Percentiles rank a stretch among this genome's conserved stretches.
phyloP scores from a whole-genome alignment of 331 rosid genomes.

The Phaseolus coccineus region DNA sequence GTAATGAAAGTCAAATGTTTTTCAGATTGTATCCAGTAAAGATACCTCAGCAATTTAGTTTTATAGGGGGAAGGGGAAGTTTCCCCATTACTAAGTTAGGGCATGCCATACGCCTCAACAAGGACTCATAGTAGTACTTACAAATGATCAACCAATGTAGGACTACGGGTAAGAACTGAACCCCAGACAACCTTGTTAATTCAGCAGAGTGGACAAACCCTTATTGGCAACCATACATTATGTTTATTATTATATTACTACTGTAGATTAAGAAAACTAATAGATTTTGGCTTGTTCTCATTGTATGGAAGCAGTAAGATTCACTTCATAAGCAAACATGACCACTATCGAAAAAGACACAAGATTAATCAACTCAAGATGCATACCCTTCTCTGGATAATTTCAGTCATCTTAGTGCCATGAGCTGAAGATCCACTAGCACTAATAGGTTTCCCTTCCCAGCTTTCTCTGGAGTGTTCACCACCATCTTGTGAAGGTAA shows the following conservation, averaged over 20 bases:
- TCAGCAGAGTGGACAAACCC: background rate
- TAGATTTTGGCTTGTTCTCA: conserved; percentile 31
- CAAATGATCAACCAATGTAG: conserved; percentile 1
- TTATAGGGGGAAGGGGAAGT: background rate
- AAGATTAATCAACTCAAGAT: conserved; percentile 24
- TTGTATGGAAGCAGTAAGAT: conserved; percentile 32
- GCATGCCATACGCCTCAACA: conserved; percentile 13
- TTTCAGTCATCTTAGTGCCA: conserved; percentile 80
- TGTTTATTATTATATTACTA: background rate
- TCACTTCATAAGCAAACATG: conserved; percentile 29
- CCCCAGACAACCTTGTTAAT: background rate
- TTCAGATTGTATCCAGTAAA: conserved; percentile 10
- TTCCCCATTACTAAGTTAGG: conserved; percentile 4
- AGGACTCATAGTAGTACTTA: background rate
- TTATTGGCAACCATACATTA: conserved; percentile 9
- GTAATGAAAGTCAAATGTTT: conserved; percentile 23
- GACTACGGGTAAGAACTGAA: background rate
- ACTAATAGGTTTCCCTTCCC: conserved; percentile 74
- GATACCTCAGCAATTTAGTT: background rate
- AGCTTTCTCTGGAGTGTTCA: conserved; percentile 75
- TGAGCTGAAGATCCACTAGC: conserved; percentile 65
- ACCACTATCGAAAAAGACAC: background rate
- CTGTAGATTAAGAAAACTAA: conserved; percentile 38
- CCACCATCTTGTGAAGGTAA: conserved; percentile 71
- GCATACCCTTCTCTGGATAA: conserved; percentile 87